Evolutionary conservation across 441 rosid species (phyloP).

Genomic region (Erodium chrysanthum): DNA sequence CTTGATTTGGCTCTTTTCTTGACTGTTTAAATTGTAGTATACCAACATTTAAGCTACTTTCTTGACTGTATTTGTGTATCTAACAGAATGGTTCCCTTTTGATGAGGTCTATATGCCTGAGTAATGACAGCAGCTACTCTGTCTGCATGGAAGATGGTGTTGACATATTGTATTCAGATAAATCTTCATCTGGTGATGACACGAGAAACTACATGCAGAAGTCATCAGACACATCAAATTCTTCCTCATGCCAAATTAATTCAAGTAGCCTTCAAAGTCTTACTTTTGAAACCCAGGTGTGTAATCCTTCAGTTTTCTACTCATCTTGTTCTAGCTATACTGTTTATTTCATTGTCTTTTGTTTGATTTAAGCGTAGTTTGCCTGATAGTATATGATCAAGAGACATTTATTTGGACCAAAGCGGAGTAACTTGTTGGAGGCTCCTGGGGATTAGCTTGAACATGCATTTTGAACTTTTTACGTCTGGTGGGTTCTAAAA

Average conservation of each 20-base stretch:
- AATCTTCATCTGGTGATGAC: constrained; percentile 34
- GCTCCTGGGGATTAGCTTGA: neutral
- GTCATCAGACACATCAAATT: constrained; percentile 31
- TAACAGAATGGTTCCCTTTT: constrained; percentile 81
- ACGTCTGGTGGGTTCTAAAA: neutral
- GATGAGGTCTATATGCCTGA: constrained; percentile 73
- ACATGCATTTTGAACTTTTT: neutral
- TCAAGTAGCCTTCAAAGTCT: constrained; percentile 44
- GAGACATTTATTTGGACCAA: neutral
- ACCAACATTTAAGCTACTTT: constrained; percentile 13
- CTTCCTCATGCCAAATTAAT: constrained; percentile 37
- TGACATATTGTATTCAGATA: constrained; percentile 54
- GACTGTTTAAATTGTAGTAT: neutral
- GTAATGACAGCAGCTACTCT: constrained; percentile 88
- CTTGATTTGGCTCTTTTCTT: neutral
- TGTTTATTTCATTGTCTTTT: neutral
- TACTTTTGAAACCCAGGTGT: constrained; percentile 94
- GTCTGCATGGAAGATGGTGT: constrained; percentile 80
- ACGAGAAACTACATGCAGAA: constrained; percentile 32
- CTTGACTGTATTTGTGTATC: constrained; percentile 5
- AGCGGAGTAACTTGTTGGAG: neutral
- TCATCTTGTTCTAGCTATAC: neutral
- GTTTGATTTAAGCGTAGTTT: neutral
- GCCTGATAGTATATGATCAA: neutral
- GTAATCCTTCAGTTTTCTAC: constrained; percentile 6